A percentile compares a stretch with the other conserved stretches of the same genome.
phyloP scores from a whole-genome alignment of 1,139 yeast species.

The Saccharomyces hybrid region DNA sequence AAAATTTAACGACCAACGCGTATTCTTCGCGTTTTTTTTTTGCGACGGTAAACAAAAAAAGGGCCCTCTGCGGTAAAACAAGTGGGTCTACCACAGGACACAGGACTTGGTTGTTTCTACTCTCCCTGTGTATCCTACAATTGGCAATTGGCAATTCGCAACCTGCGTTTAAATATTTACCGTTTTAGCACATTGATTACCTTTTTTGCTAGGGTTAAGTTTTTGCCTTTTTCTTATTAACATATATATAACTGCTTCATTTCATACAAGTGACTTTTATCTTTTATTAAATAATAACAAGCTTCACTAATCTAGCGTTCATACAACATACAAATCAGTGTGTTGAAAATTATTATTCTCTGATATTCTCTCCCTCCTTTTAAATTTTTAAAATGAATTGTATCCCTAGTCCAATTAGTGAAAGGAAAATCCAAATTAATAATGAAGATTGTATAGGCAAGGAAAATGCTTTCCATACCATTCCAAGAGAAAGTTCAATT shows the following conservation, averaged over 20 bases:
- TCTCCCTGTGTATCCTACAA: neutral
- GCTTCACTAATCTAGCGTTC: neutral
- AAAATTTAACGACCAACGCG: neutral
- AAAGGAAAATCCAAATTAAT: neutral
- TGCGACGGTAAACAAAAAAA: slow-evolving; percentile 5
- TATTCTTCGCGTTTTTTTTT: slow-evolving; percentile 2
- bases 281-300: neutral
- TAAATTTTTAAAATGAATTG: neutral
- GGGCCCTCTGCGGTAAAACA: slow-evolving; percentile 1
- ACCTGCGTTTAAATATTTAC: neutral
- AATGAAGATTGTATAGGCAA: neutral
- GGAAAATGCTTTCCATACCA: neutral
- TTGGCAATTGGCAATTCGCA: slow-evolving; percentile 1
- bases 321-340: neutral
- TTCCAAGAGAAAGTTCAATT: neutral
- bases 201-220: neutral
- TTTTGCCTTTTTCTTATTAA: neutral
- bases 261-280: neutral
- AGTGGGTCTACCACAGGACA: neutral
- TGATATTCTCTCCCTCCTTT: neutral
- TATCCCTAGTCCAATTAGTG: neutral
- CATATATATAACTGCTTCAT: neutral
- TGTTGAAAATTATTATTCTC: neutral
- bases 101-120: neutral
- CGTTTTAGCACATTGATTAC: neutral